Evolutionary conservation across 2,329 filamentous ascomycete genomes (phyloP), one percentile per base, ranked within the genome.

Genomic region (Elsinoe arachidis): DNA sequence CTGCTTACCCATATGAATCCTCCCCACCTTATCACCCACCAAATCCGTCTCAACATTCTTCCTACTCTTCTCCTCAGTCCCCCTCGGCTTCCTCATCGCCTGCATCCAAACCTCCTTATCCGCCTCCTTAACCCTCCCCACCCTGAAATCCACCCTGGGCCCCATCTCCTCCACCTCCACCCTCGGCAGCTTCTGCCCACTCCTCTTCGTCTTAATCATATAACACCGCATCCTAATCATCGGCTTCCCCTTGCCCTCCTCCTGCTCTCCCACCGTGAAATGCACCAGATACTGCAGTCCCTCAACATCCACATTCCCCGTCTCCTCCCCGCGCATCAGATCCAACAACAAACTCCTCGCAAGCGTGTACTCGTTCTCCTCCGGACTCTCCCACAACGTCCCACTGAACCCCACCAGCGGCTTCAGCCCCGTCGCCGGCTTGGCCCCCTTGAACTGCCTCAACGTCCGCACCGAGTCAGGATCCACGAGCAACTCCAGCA

Each of bases 101-200:
- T 92, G 88, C 81, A 96, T 97, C 80, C 87, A 81, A 74, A 88
- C 81, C 11, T 80, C 81, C 66, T 83, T 80, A 64, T 96, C 90
- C 1, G 92, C 83, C 72, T 93, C 86, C 68, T 83, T 83, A 63
- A 86, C 76, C 64, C 93, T 84, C 21, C 93, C 91, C 56, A 96
- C 78, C 62, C 87, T 83, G 72, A 96, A 91, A 75, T 96, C 90
- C 75, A 97, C 90, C 62, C 92, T 82, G 3, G 93, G 93, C 0
- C 93, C 92, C 76, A 96, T 95, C 76, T 96, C 91, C 72, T 96
- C 90, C 58, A 97, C 80, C 71, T 97, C 92, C 15, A 99, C 88
- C 56, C 90, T 83, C 6, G 93, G 93, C 44, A 97, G 77, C 67
- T 86, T 88, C 72, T 93, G 88, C 26, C 60, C 62, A 6, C 90